Evolutionary conservation across 345 rosid species (phyloP).

Genomic region (Erysimum cheiranthoides): DNA sequence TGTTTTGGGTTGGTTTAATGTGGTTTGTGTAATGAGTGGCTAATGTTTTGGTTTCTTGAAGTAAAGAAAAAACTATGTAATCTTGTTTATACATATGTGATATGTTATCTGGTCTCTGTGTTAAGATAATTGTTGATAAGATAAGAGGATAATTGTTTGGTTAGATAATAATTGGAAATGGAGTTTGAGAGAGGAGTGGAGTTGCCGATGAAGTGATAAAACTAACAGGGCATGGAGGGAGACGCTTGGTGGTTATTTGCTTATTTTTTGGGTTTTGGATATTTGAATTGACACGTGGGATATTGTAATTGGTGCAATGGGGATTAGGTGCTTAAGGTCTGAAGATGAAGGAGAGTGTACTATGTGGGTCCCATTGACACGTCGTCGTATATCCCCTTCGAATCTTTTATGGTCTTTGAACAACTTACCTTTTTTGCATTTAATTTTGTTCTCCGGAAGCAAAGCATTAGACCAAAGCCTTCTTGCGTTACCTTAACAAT

Average conservation of each 20-base stretch:
- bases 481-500: not conserved
- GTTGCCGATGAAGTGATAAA: constrained; percentile 65
- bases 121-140: constrained; percentile 28
- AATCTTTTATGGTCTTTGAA: constrained; percentile 38
- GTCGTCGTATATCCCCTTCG: constrained; percentile 27
- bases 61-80: constrained; percentile 17
- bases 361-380: constrained; percentile 37
- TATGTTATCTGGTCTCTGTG: constrained; percentile 24
- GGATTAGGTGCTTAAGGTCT: constrained; percentile 71
- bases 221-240: constrained; percentile 55
- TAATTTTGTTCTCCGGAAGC: no score
- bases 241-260: constrained; percentile 58
- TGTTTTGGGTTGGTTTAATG: not conserved
- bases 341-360: constrained; percentile 41
- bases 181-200: constrained; percentile 40
- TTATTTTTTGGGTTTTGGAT: constrained; percentile 51
- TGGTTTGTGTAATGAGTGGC: constrained; percentile 43
- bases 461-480: not conserved
- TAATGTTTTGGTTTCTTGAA: constrained; percentile 40
- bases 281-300: constrained; percentile 62
- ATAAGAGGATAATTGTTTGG: not conserved
- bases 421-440: constrained; percentile 20
- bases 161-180: constrained; percentile 11
- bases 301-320: constrained; percentile 39
- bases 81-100: constrained; percentile 27